Evolutionary conservation across 164 flowering plant genomes (phyloP), one percentile per base, ranked within the genome.

Genomic region (Cinnamomum micranthum): DNA sequence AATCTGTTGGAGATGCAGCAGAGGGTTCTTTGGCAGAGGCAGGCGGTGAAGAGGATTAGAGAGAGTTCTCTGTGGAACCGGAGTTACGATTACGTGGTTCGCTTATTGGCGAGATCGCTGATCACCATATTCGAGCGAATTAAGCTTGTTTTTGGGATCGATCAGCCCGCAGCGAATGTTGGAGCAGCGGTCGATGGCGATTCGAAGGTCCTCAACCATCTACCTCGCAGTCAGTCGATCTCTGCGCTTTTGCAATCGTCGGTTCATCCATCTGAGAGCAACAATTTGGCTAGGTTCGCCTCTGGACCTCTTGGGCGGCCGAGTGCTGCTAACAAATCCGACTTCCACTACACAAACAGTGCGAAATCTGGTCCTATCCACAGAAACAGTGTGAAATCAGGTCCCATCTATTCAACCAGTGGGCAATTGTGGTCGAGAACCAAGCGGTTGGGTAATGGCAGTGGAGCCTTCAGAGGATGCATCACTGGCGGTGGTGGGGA

Each of bases 51-150:
- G 82, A 82, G 81, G 79, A 71, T 92, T 58, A 79, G 84, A 59
- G 87, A 89, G 64, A 71, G 67, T 17, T 93, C 99, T 64, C 79
- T 91, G 58, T 95, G 99, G 99, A 88, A 84, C 68, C 84, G 76
- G 77, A 91, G 85, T 23, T 88, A 88, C 51, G 96, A 95, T 80
- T 90, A 91, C 77, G 78, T 85, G 0, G 77, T 89, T 25, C 83
- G 75, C 20, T 91, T 95, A 65, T 76, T 95, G 76, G 93, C 82
- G 12, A 84, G 92, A 77, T 91, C 96, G 1, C n/a, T 90, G 2
- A 88, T 89, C 80, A 92, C 99, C 3, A 81, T 89, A 71, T 85
- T 84, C 50, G 73, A 77, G 62, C 86, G 95, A 83, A 91, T 93
- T 66, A 88, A 84, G 71, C 83, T 77, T 69, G 97, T 93, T 6